Conservation (phyloP, 2,329 filamentous ascomycete species). For the Claviceps pazoutovae region DNA sequence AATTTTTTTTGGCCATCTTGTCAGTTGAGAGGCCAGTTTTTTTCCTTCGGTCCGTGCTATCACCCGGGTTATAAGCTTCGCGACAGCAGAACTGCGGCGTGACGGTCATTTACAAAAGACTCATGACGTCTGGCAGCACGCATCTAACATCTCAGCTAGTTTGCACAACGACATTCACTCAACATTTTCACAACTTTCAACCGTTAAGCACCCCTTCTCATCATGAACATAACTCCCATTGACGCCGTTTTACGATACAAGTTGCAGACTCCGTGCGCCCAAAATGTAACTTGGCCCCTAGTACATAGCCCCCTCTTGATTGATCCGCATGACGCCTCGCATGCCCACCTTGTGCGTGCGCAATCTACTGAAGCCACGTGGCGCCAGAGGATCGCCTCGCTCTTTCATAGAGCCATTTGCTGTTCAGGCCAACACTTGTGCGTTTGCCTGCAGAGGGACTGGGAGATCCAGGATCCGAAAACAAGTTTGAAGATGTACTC, state of each 20-base stretch:
- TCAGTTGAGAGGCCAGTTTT: no score
- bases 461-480: slow-evolving; percentile 51
- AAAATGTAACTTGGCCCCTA: not conserved
- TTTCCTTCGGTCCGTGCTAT: no score
- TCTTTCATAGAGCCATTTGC: slow-evolving; percentile 89
- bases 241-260: slow-evolving; percentile 1
- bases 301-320: not conserved
- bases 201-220: not conserved
- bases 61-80: no score
- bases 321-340: not conserved
- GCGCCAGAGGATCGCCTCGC: slow-evolving; percentile 43
- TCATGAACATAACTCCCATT: not conserved
- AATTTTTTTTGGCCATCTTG: no score
- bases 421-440: slow-evolving; percentile 68
- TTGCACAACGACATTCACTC: not conserved
- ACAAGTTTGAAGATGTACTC: slow-evolving; percentile 32
- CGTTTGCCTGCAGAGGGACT: slow-evolving; percentile 54
- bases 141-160: no score
- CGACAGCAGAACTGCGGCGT: no score
- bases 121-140: no score
- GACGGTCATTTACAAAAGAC: no score
- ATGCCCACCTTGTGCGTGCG: not conserved
- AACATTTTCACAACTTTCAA: not conserved
- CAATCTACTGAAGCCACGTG: slow-evolving; percentile 21
- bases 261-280: not conserved